These are phyloP conservation scores for Gracilariopsis chorda DNA, from an alignment of 23 red algal genomes.

Conservation along the genomic window DNA sequence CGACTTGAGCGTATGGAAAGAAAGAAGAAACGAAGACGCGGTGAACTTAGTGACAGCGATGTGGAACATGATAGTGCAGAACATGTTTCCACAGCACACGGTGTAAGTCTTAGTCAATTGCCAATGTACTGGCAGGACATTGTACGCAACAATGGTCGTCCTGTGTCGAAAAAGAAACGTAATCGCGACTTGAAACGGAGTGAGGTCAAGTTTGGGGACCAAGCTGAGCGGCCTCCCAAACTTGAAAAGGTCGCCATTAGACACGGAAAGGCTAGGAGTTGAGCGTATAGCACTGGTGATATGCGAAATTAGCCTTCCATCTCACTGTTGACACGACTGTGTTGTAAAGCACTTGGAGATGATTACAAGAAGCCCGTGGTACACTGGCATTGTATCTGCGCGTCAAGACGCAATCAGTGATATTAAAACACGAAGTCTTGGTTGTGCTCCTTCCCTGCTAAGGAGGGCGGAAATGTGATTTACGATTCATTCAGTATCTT, in stretches of 20 bases:
- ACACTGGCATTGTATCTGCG: background rate
- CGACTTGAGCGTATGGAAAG: slow-evolving; percentile 3
- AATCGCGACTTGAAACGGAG: background rate
- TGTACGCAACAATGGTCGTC: slow-evolving; percentile 47
- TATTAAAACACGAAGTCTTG: too few species aligned
- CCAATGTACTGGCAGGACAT: slow-evolving; percentile 63
- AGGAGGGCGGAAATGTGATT: too few species aligned
- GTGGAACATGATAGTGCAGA: background rate
- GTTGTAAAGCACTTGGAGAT: background rate
- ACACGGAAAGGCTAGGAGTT: background rate
- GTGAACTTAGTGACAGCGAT: slow-evolving; percentile 5
- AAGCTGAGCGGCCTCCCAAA: slow-evolving; percentile 34
- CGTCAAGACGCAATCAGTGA: too few species aligned
- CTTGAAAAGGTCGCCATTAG: background rate
- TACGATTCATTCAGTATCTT: too few species aligned
- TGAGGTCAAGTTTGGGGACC: slow-evolving; percentile 51
- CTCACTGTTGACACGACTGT: background rate
- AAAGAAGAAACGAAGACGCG: slow-evolving; percentile 4
- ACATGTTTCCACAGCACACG: background rate
- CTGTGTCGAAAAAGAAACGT: slow-evolving; percentile 27
- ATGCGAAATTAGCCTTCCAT: background rate
- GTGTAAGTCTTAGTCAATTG: slow-evolving; percentile 25
- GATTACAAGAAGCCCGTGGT: background rate
- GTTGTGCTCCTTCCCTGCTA: too few species aligned
- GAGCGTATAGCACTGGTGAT: background rate